Evolutionary conservation across 805 yeast species (phyloP), one percentile per base, ranked within the genome.

Genomic region (Ogataea corticis): DNA sequence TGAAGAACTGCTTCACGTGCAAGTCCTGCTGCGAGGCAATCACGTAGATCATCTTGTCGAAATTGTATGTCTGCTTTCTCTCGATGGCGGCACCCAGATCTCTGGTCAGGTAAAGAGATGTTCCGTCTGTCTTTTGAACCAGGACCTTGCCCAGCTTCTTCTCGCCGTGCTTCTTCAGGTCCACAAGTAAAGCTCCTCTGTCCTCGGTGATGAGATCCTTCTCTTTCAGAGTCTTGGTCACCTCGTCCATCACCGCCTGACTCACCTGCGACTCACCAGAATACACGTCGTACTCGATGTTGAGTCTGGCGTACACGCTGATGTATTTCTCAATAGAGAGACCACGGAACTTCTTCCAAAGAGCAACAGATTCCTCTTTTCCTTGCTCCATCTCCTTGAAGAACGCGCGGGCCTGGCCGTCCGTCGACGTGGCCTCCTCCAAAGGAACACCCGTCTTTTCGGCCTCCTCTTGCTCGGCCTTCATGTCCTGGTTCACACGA

Each of bases 231-330:
- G 71, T 61, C 40, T 80, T 70, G 32, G 82, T 71, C 44, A 86
- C 96, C 37, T 74, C 64, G 48, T 78, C 71, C 88, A 92, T 87
- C 21, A 73, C 64, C 48, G 81, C 84, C 59, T 78, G 79, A 5
- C 94, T 75, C 40, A 92, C 96, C 71, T 88, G 96, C 19, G 98
- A 91, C 70, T 94, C 99, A 54, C 99, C 99, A 4, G 96, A 87
- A 68, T 94, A 94, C 37, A 74, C 76, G 62, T 94, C 97, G 66
- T 85, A 94, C 52, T 77, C 68, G 59, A 94, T 94, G 70, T 94
- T 94, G 59, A 94, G 79, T 65, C 98, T 85, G 51, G 89, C 90
- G 68, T 94, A 94, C 9, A 97, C 94, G 42, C 76, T 80, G 61
- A 85, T 77, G 69, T 94, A 94, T 68, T 80, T 87, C 45, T 79